These are phyloP conservation scores for Penicillium sp. DNA, from an alignment of 2,329 filamentous ascomycete species.

Conservation along the genomic window DNA sequence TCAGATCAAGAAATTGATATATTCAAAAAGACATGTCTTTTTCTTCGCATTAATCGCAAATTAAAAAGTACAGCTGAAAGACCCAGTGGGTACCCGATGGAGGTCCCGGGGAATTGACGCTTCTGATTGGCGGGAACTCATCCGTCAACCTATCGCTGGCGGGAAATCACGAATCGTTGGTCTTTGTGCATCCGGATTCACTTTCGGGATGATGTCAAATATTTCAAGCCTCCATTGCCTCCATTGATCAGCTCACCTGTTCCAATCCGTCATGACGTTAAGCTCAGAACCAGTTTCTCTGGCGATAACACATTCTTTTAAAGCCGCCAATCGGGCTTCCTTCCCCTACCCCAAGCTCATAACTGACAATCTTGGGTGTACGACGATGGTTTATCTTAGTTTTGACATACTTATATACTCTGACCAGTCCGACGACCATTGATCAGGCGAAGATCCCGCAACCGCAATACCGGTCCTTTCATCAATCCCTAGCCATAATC, in stretches of 20 bases:
- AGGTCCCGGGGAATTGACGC: background rate
- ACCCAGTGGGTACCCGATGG: background rate
- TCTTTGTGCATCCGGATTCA: background rate
- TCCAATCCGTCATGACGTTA: background rate
- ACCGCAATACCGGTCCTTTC: background rate
- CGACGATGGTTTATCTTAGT: background rate
- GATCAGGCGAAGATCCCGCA: background rate
- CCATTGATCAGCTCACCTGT: background rate
- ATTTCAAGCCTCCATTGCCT: background rate
- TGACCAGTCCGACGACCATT: background rate
- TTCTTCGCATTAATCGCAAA: no score
- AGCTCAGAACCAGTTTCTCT: background rate
- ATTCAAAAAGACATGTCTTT: no score
- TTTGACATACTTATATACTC: background rate
- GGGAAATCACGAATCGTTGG: background rate
- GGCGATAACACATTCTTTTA: background rate
- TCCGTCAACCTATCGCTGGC: background rate
- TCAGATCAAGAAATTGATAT: no score
- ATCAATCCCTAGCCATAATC: background rate
- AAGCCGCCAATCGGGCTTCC: background rate
- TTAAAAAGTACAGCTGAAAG: no score
- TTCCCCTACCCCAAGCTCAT: background rate
- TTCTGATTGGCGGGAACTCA: background rate
- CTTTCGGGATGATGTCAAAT: background rate
- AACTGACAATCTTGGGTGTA: background rate